Evolutionary conservation across 148 eudicot genomes (phyloP), one percentile per base, ranked within the genome.

Genomic region (Fagopyrum esculentum): DNA sequence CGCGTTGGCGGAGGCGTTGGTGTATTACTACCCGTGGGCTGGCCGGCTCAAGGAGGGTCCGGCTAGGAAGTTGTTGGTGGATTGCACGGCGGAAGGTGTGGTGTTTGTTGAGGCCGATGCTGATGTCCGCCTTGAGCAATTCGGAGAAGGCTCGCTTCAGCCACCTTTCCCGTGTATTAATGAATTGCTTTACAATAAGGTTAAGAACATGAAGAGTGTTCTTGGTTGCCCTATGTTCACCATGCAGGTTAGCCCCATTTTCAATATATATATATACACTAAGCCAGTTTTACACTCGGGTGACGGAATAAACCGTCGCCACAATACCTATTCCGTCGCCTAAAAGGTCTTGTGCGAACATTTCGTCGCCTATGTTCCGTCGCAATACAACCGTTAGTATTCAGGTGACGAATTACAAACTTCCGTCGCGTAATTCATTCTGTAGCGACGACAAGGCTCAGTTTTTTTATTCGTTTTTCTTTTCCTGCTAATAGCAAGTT

Each of bases 1-100:
- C 69, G 86, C 86, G 2, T 5, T 81, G 29, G 84, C 82, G 8
- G 82, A 84, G 76, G 84, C 86, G 0, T 47, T 84, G 71, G 86
- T 84, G 74, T 50, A 59, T 30, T 84, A 84, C 73, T 81, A 84
- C 69, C 86, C 86, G 2, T 76, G 80, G 12, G 86, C 86, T 0
- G 86, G 86, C 35, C 69, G 86, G 72, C 29, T 84, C 30, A 81
- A 74, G 66, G 86, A 84, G 73, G 55, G 51, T 19, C 66, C 68
- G 1, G 80, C 69, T 30, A 55, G 87, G 77, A 84, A 84, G 66
- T 55, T 84, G 30, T 66, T 77, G 63, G 87, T 76, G 60, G 78
- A 76, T 11, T 76, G 78, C 55, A 76, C 78, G 48, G 78, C 30
- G 52, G 73, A 76, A 40, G 78, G 78, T 3, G 73, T 68, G 73